Conservation (phyloP, 495 filamentous ascomycete genomes). For the Penicillium egyptiacum region DNA sequence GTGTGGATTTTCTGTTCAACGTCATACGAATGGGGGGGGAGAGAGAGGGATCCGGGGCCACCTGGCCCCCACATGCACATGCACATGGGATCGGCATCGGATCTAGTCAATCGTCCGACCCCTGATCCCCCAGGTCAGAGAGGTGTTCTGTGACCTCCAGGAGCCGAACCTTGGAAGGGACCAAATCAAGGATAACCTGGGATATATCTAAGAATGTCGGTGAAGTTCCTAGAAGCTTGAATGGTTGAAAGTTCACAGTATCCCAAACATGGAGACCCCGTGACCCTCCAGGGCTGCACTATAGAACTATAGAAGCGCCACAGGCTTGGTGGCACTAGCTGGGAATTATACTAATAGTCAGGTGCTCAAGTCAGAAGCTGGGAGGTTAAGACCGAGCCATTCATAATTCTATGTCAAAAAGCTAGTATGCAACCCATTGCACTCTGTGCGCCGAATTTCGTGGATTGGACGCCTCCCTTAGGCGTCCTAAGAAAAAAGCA, state of each 20-base stretch:
- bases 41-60: background rate
- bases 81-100: background rate
- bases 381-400: background rate
- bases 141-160: too few relatives aligned
- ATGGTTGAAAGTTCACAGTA: background rate
- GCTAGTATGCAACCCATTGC: constrained; percentile 2
- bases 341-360: background rate
- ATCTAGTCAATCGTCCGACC: background rate
- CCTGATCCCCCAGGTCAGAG: background rate
- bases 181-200: background rate
- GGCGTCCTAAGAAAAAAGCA: constrained; percentile 9
- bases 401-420: constrained; percentile 8
- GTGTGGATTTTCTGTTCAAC: background rate
- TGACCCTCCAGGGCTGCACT: background rate
- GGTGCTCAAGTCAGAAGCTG: background rate
- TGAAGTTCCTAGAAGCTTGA: background rate
- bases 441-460: background rate
- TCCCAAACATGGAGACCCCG: background rate
- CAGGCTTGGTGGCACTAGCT: background rate
- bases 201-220: background rate
- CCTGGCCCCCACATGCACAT: background rate
- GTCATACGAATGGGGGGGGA: constrained; percentile 8
- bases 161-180: background rate
- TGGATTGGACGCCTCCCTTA: background rate
- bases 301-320: background rate